These are phyloP conservation scores for Kockiozyma suomiensis DNA, from an alignment of 805 yeast genomes.

Conservation along the genomic window DNA sequence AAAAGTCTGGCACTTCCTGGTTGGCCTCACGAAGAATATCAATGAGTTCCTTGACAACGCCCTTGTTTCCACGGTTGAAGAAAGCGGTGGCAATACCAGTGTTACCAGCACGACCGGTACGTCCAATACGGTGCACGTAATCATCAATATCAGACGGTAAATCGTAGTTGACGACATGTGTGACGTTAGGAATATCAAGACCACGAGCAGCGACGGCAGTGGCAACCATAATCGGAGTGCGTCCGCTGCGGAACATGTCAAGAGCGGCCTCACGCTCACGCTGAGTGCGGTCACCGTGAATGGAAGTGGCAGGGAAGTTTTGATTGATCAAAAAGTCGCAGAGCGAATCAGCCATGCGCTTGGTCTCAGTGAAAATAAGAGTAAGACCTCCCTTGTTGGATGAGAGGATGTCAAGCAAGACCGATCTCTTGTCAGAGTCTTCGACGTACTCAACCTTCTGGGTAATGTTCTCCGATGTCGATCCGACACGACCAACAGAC, in stretches of 20 bases:
- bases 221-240: slow-evolving; percentile 92
- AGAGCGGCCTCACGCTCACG: slow-evolving; percentile 96
- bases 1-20: slow-evolving; percentile 94
- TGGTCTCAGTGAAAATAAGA: slow-evolving; percentile 94
- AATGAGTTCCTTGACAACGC: slow-evolving; percentile 82
- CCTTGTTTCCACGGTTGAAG: slow-evolving; percentile 93
- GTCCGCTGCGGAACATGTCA: slow-evolving; percentile 89
- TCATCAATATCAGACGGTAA: slow-evolving; percentile 97
- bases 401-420: slow-evolving; percentile 80
- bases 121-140: slow-evolving; percentile 99
- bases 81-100: slow-evolving; percentile 98
- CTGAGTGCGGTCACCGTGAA: slow-evolving; percentile 99
- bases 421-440: slow-evolving; percentile 87
- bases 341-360: slow-evolving; percentile 96
- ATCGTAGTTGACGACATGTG: slow-evolving; percentile 96
- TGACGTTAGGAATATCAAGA: slow-evolving; percentile 98
- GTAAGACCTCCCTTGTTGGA: slow-evolving; percentile 83
- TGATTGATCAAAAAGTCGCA: slow-evolving; percentile 89
- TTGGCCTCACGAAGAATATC: slow-evolving; percentile 92
- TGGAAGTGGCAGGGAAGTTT: slow-evolving; percentile 95
- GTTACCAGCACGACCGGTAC: slow-evolving; percentile 99
- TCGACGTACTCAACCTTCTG: slow-evolving; percentile 92
- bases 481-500: slow-evolving; percentile 98
- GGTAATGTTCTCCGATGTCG: slow-evolving; percentile 97
- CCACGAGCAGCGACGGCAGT: slow-evolving; percentile 99